These are phyloP conservation scores for Calonectria pauciramosa DNA, from an alignment of 2,329 filamentous ascomycete species.

Conservation along the genomic window DNA sequence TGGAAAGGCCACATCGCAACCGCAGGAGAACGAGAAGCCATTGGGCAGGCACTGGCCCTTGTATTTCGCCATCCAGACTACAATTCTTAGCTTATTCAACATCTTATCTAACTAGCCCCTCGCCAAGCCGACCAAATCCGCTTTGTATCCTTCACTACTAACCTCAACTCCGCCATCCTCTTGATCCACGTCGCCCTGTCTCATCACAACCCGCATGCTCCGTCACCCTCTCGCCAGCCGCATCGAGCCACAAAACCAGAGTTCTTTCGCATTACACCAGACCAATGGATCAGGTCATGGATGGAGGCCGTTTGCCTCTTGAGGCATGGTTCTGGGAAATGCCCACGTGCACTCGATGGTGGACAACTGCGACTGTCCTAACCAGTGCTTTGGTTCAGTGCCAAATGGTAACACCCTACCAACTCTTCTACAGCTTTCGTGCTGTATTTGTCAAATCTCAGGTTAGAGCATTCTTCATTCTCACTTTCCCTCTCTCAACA, in stretches of 20 bases:
- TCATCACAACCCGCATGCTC: not conserved
- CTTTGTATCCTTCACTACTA: not conserved
- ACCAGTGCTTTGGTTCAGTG: slow-evolving; percentile 94
- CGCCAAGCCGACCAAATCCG: not conserved
- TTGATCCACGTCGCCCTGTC: not conserved
- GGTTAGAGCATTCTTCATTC: slow-evolving; percentile 64
- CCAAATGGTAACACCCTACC: slow-evolving; percentile 91
- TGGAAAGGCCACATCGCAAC: slow-evolving; percentile 29
- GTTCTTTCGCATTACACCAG: not conserved
- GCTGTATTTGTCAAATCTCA: slow-evolving; percentile 93
- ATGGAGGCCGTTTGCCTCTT: slow-evolving; percentile 79
- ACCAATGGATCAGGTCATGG: slow-evolving; percentile 71
- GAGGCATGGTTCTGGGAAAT: slow-evolving; percentile 99
- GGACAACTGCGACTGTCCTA: slow-evolving; percentile 92
- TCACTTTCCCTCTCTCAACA: not conserved
- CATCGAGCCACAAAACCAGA: slow-evolving; percentile 3
- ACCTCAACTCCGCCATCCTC: not conserved
- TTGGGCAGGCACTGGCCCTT: not conserved
- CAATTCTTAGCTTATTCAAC: not conserved
- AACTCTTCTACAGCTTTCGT: slow-evolving; percentile 96
- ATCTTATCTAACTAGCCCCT: slow-evolving; percentile 4
- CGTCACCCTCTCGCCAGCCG: not conserved
- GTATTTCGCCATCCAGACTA: not conserved
- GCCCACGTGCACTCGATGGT: slow-evolving; percentile 95
- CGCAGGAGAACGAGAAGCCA: slow-evolving; percentile 14